Evolutionary conservation across 768 basidiomycete species (phyloP).

Genomic region (Boletus sp.): DNA sequence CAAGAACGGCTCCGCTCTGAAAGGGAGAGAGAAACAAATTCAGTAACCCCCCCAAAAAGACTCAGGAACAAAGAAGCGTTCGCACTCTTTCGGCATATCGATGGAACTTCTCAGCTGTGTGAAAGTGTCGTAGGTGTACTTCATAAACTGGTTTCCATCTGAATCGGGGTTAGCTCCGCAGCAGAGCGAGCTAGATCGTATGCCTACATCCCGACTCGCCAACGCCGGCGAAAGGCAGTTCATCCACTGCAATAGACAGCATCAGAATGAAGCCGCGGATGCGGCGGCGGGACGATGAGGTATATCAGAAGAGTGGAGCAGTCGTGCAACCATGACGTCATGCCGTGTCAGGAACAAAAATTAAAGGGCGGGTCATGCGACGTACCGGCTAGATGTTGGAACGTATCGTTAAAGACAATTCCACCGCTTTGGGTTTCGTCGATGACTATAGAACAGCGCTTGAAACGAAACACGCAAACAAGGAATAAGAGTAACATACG

Average conservation of each 20-base stretch:
- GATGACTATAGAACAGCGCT: constrained; percentile 40
- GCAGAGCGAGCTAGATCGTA: not conserved
- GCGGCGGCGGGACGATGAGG: not conserved
- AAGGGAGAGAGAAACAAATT: not conserved
- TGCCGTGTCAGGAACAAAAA: not conserved
- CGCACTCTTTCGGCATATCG: constrained; percentile 59
- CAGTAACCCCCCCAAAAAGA: not conserved
- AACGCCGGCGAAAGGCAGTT: constrained; percentile 52
- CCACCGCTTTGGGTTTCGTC: constrained; percentile 56
- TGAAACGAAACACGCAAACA: constrained; percentile 1
- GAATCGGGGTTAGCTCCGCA: not conserved
- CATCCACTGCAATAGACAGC: constrained; percentile 23
- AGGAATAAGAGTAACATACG: constrained; percentile 28
- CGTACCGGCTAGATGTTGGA: constrained; percentile 52
- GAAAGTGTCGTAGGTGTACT: constrained; percentile 56
- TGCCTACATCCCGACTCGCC: constrained; percentile 66
- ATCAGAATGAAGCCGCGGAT: not conserved
- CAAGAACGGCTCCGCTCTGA: constrained; percentile 24
- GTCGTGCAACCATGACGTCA: constrained; percentile 12
- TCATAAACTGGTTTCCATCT: constrained; percentile 57
- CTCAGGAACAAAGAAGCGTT: not conserved
- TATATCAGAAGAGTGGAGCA: constrained; percentile 5
- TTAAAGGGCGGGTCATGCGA: not conserved
- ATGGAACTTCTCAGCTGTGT: constrained; percentile 47
- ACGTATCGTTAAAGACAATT: constrained; percentile 57